phyloP scores from a whole-genome alignment of 1,284 basidiomycete species.

The Cryptococcus sp. region DNA sequence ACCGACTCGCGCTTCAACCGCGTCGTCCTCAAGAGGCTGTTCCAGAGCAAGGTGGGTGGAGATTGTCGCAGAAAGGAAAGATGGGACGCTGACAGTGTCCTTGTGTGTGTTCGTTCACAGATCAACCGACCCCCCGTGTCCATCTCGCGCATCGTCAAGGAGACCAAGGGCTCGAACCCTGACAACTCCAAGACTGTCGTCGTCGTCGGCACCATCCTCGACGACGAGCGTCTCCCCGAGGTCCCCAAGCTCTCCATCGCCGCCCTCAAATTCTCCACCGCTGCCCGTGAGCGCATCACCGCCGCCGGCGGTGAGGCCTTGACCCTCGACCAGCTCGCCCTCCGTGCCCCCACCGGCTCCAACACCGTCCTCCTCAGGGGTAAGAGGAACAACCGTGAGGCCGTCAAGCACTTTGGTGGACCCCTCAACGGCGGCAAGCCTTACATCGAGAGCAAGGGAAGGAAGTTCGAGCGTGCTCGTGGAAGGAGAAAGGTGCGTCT shows the following conservation, averaged over 20 bases:
- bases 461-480: slow-evolving; percentile 78
- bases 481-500: slow-evolving; percentile 74
- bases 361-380: slow-evolving; percentile 85
- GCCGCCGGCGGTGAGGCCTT: slow-evolving; percentile 93
- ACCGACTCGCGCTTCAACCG: slow-evolving; percentile 98
- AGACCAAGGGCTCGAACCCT: slow-evolving; percentile 70
- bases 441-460: slow-evolving; percentile 87
- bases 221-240: slow-evolving; percentile 85
- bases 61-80: neutral
- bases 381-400: slow-evolving; percentile 88
- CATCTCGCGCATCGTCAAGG: slow-evolving; percentile 82
- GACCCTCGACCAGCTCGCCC: slow-evolving; percentile 95
- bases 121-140: slow-evolving; percentile 97
- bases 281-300: slow-evolving; percentile 90
- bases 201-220: slow-evolving; percentile 88
- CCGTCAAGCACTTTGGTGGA: slow-evolving; percentile 90
- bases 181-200: slow-evolving; percentile 79
- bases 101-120: slow-evolving; percentile 50
- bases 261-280: slow-evolving; percentile 90
- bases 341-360: slow-evolving; percentile 88
- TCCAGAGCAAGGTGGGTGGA: slow-evolving; percentile 66
- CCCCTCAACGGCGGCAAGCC: slow-evolving; percentile 49
- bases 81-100: neutral
- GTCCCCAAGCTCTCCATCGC: slow-evolving; percentile 93
- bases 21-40: slow-evolving; percentile 93